phyloP scores from a whole-genome alignment of 176 grass and related monocot species.

The Eragrostis curvula region DNA sequence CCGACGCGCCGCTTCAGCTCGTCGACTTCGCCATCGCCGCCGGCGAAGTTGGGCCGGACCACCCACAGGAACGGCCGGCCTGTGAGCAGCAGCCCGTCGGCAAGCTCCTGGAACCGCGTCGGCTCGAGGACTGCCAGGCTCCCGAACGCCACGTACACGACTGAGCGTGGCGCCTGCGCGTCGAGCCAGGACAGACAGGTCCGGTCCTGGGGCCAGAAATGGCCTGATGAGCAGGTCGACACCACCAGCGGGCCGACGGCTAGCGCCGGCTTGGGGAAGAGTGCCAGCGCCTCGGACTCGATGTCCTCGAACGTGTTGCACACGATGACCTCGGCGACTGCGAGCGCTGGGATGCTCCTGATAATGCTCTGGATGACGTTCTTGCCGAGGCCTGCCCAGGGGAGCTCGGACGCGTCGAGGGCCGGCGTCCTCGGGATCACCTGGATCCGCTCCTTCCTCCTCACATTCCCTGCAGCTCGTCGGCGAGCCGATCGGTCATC shows the following conservation, averaged over 20 bases:
- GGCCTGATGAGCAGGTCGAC: constrained; percentile 14
- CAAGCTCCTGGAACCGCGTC: constrained; percentile 51
- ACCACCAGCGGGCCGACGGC: constrained; percentile 39
- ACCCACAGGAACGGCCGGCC: too few relatives aligned
- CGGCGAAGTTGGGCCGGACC: constrained; percentile 30
- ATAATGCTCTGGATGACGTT: too few relatives aligned
- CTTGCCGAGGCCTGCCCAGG: too few relatives aligned
- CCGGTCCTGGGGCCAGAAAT: constrained; percentile 44
- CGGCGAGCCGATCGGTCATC: too few relatives aligned
- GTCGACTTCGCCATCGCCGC: too few relatives aligned
- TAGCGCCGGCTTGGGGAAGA: constrained; percentile 9
- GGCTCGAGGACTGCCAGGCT: constrained; percentile 51
- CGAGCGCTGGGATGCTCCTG: too few relatives aligned
- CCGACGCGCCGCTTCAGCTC: constrained; percentile 32
- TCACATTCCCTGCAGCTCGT: too few relatives aligned
- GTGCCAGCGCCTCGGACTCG: constrained; percentile 15
- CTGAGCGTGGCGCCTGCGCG: constrained; percentile 9
- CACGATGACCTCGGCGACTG: constrained; percentile 22
- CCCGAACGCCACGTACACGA: constrained; percentile 69
- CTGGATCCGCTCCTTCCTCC: too few relatives aligned
- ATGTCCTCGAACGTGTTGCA: constrained; percentile 50
- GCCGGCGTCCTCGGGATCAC: too few relatives aligned
- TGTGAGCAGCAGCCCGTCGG: constrained; percentile 33
- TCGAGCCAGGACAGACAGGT: constrained; percentile 53
- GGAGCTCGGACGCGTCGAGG: too few relatives aligned